Percentiles rank a stretch among this genome's conserved stretches.
These are phyloP conservation scores for Pestalotiopsis sp. DNA, from an alignment of 2,329 filamentous ascomycete species.

Conservation along the genomic window DNA sequence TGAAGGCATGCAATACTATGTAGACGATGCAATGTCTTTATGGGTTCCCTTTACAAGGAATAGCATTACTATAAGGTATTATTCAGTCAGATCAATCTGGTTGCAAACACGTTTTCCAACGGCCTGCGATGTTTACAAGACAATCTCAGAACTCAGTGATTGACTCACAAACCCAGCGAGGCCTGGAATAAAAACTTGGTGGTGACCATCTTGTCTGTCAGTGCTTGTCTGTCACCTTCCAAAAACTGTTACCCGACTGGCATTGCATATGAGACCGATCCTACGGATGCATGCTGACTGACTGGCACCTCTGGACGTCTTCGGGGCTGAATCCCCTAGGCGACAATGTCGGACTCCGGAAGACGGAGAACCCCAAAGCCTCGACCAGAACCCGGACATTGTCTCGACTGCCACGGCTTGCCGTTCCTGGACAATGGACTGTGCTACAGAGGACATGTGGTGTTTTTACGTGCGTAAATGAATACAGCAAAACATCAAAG, in stretches of 20 bases:
- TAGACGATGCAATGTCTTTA: too few species aligned
- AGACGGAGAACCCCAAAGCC: constrained; percentile 8
- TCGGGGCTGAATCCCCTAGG: neutral
- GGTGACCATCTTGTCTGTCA: neutral
- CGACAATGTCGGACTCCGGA: constrained; percentile 4
- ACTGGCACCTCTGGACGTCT: neutral
- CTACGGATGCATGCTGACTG: neutral
- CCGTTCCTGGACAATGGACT: neutral
- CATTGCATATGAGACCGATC: too few species aligned
- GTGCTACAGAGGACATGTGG: neutral
- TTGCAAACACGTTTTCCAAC: too few species aligned
- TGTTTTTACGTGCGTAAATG: neutral
- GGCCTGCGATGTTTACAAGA: neutral
- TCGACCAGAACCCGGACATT: neutral
- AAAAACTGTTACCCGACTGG: neutral
- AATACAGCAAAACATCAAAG: neutral
- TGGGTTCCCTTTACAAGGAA: too few species aligned
- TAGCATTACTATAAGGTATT: too few species aligned
- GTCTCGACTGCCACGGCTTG: neutral
- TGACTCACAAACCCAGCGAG: neutral
- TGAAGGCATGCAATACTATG: too few species aligned
- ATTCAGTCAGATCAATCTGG: too few species aligned
- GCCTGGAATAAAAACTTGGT: neutral
- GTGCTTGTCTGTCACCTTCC: neutral
- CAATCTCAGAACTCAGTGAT: neutral